phyloP scores from a whole-genome alignment of 2,329 filamentous ascomycete genomes.

The Phyllosticta capitalensis region DNA sequence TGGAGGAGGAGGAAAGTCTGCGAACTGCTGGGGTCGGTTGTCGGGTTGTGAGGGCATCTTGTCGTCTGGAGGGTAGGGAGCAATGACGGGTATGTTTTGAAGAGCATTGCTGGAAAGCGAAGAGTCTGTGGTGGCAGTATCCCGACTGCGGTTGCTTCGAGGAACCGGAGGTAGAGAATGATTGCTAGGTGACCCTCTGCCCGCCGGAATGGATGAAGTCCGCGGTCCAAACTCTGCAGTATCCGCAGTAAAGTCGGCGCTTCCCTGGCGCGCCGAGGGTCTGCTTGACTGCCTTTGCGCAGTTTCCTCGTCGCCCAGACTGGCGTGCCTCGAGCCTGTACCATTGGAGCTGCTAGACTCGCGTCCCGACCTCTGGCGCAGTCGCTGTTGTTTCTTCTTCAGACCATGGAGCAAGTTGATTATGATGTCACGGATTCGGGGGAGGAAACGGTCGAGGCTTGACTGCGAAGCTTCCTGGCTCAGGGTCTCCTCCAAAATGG shows the following conservation, averaged over 20 bases:
- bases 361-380: slow-evolving; percentile 50
- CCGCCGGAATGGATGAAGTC: slow-evolving; percentile 35
- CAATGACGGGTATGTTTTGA: slow-evolving; percentile 66
- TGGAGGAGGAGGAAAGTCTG: slow-evolving; percentile 58
- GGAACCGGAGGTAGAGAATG: slow-evolving; percentile 17
- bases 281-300: slow-evolving; percentile 21
- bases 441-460: slow-evolving; percentile 87
- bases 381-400: slow-evolving; percentile 91
- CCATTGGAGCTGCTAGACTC: slow-evolving; percentile 34
- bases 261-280: slow-evolving; percentile 32
- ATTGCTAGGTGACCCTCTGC: slow-evolving; percentile 34
- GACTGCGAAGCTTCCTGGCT: slow-evolving; percentile 93
- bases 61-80: slow-evolving; percentile 60
- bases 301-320: slow-evolving; percentile 20
- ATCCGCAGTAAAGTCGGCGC: slow-evolving; percentile 25
- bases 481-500: slow-evolving; percentile 88
- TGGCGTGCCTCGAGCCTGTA: slow-evolving; percentile 30
- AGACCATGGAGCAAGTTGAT: slow-evolving; percentile 93
- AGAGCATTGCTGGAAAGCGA: slow-evolving; percentile 64
- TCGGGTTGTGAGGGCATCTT: slow-evolving; percentile 32
- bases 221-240: slow-evolving; percentile 39
- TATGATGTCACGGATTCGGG: slow-evolving; percentile 93
- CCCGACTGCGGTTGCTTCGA: slow-evolving; percentile 23
- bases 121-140: slow-evolving; percentile 33
- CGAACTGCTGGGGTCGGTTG: slow-evolving; percentile 32